These are phyloP conservation scores for Brasilioporus rufonigricans DNA, from an alignment of 768 basidiomycete species.

Conservation along the genomic window DNA sequence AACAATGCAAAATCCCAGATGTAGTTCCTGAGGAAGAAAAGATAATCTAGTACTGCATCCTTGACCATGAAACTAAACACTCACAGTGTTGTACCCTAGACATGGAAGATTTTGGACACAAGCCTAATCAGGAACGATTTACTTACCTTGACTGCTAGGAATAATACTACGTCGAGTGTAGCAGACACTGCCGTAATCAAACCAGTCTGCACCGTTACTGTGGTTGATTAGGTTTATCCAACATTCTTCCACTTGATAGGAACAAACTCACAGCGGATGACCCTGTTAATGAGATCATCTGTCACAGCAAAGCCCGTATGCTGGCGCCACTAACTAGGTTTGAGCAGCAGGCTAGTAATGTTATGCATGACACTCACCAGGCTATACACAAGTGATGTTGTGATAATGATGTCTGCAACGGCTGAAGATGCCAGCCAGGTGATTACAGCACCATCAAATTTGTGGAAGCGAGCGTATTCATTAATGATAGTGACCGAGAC, in stretches of 20 bases:
- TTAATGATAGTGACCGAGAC: conserved; percentile 34
- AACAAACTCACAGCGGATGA: conserved; percentile 37
- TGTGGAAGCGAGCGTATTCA: conserved; percentile 35
- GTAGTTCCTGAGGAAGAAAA: conserved; percentile 13
- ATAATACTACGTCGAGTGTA: conserved; percentile 24
- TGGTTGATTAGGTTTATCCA: background rate
- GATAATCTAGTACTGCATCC: background rate
- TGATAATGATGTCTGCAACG: too few species aligned
- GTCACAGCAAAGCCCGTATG: conserved; percentile 43
- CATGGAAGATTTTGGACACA: background rate
- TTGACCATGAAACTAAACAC: background rate
- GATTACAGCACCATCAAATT: too few species aligned
- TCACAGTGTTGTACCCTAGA: conserved; percentile 12
- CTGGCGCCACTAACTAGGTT: conserved; percentile 33
- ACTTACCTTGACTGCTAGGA: conserved; percentile 20
- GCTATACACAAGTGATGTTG: conserved; percentile 40
- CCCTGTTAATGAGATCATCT: conserved; percentile 37
- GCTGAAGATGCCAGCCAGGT: conserved; percentile 45
- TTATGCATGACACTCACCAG: conserved; percentile 29
- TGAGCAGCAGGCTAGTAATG: background rate
- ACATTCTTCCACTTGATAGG: background rate
- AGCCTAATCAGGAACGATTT: background rate
- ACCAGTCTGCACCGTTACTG: conserved; percentile 35
- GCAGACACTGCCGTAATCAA: conserved; percentile 11
- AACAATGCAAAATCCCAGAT: conserved; percentile 28